Conservation (phyloP, 2,329 filamentous ascomycete species). For the Penicillium sp. region DNA sequence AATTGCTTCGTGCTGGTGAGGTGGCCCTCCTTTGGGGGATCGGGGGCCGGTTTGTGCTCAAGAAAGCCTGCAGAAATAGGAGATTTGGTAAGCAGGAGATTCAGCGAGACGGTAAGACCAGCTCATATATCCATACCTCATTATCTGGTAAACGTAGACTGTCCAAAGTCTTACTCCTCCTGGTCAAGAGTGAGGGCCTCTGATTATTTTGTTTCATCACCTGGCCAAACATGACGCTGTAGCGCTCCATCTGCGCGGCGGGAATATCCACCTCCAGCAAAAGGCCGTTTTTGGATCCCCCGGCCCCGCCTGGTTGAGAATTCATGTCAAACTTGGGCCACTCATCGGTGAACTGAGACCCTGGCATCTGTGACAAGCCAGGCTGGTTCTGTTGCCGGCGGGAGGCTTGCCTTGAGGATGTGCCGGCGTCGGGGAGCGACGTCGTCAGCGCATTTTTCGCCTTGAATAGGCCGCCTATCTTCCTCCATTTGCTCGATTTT, state of each 20-base stretch:
- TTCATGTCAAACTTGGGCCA: slow-evolving; percentile 16
- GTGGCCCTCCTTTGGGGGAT: slow-evolving; percentile 31
- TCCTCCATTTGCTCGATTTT: slow-evolving; percentile 44
- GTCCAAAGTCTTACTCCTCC: slow-evolving; percentile 35
- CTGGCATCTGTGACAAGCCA: not conserved
- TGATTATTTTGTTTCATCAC: slow-evolving; percentile 51
- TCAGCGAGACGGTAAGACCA: not conserved
- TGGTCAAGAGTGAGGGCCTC: slow-evolving; percentile 27
- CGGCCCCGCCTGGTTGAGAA: slow-evolving; percentile 10
- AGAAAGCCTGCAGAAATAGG: slow-evolving; percentile 8
- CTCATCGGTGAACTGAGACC: slow-evolving; percentile 11
- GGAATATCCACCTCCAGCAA: slow-evolving; percentile 75
- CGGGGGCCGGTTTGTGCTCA: slow-evolving; percentile 9
- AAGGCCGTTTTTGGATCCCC: slow-evolving; percentile 12
- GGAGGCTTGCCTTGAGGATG: not conserved
- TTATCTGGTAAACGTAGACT: slow-evolving; percentile 51
- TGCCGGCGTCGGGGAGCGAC: slow-evolving; percentile 23
- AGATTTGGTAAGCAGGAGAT: not conserved
- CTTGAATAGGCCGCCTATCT: slow-evolving; percentile 41
- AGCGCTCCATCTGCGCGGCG: slow-evolving; percentile 72
- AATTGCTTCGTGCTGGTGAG: slow-evolving; percentile 32
- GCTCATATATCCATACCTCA: slow-evolving; percentile 24
- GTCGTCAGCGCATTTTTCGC: slow-evolving; percentile 28
- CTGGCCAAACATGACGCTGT: slow-evolving; percentile 86
- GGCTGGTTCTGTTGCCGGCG: not conserved